Evolutionary conservation across 2,329 filamentous ascomycete genomes (phyloP).

Genomic region (Didymella lethalis): DNA sequence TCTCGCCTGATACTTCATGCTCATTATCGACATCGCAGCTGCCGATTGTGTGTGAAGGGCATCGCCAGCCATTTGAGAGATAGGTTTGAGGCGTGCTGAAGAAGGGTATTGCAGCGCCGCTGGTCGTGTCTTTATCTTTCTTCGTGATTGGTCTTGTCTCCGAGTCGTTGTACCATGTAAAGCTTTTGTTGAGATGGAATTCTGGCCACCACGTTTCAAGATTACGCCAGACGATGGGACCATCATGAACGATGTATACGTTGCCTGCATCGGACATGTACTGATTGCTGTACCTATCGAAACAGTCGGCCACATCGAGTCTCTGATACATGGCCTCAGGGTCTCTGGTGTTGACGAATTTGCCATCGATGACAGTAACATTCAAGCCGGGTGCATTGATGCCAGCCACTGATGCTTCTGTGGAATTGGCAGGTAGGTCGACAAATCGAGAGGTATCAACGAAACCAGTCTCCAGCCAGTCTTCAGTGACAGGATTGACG

Average conservation of each 20-base stretch:
- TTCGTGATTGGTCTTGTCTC: too few relatives aligned
- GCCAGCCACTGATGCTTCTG: too few relatives aligned
- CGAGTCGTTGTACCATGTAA: not conserved
- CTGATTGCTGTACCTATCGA: constrained; percentile 19
- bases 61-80: constrained; percentile 26
- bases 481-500: constrained; percentile 19
- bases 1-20: constrained; percentile 15
- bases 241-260: constrained; percentile 23
- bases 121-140: not conserved
- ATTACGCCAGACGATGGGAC: constrained; percentile 19
- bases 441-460: not conserved
- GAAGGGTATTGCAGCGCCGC: constrained; percentile 5
- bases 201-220: constrained; percentile 7
- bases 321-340: not conserved
- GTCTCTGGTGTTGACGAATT: too few relatives aligned
- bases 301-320: constrained; percentile 13
- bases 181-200: constrained; percentile 3
- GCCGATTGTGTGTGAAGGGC: constrained; percentile 9
- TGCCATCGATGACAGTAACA: too few relatives aligned
- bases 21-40: constrained; percentile 14
- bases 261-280: constrained; percentile 25
- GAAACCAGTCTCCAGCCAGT: constrained; percentile 23
- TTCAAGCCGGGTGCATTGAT: too few relatives aligned
- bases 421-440: too few relatives aligned
- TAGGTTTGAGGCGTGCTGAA: constrained; percentile 12